These are phyloP conservation scores for Tetracladium maxilliforme DNA, from an alignment of 2,329 filamentous ascomycete genomes.

Conservation along the genomic window DNA sequence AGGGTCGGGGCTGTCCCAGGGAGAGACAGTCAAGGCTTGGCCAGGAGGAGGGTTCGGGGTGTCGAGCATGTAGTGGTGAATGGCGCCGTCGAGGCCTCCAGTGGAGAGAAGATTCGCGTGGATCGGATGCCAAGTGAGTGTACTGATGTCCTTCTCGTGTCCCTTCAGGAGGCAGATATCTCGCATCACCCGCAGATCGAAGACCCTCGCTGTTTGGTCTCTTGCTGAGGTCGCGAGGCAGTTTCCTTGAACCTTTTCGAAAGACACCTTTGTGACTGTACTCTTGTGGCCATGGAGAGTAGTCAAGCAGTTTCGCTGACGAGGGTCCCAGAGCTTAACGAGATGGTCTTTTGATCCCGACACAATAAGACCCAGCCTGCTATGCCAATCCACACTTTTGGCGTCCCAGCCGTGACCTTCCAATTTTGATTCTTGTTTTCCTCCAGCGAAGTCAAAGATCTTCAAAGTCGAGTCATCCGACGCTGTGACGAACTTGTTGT, in stretches of 20 bases:
- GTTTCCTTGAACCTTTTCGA: conserved; percentile 72
- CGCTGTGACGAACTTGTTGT: conserved; percentile 90
- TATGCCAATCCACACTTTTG: conserved; percentile 96
- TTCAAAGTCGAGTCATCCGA: conserved; percentile 88
- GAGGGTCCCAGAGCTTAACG: conserved; percentile 97
- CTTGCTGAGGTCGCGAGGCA: conserved; percentile 85
- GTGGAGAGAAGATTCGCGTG: conserved; percentile 83
- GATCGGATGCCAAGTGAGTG: conserved; percentile 83
- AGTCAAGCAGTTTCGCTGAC: conserved; percentile 76
- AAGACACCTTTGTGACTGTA: conserved; percentile 83
- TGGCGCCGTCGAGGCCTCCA: conserved; percentile 75
- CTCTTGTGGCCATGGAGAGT: conserved; percentile 96
- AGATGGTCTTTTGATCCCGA: conserved; percentile 96
- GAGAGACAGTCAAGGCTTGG: conserved; percentile 55
- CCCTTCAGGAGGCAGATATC: conserved; percentile 88
- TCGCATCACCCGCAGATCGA: conserved; percentile 96
- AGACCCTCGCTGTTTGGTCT: conserved; percentile 84
- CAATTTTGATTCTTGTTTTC: conserved; percentile 67
- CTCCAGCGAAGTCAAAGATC: conserved; percentile 89
- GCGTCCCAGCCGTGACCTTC: conserved; percentile 97
- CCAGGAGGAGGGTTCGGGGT: conserved; percentile 78
- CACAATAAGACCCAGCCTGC: conserved; percentile 81
- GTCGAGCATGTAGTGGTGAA: conserved; percentile 91
- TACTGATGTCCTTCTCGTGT: conserved; percentile 92
- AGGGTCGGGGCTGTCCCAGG: conserved; percentile 75